Conservation (phyloP, 371 early-diverging fungal genomes). For the Conidiobolus coronatus region DNA sequence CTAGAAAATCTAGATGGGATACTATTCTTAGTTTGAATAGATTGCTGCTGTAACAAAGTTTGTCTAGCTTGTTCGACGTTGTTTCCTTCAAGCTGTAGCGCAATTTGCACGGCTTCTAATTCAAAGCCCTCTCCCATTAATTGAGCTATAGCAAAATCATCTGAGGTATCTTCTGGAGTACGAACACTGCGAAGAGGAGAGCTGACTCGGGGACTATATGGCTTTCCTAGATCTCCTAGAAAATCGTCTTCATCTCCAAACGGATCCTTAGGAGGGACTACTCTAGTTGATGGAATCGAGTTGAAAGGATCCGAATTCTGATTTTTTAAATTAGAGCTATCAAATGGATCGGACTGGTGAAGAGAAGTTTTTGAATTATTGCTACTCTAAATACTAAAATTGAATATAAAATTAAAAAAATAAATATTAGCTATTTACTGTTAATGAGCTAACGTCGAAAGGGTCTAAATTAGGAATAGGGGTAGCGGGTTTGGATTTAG, state of each 20-base stretch:
- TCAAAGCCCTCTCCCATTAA: slow-evolving; percentile 54
- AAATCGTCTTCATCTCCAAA: background rate
- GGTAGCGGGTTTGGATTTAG: no score
- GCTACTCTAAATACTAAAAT: no score
- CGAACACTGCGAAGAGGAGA: background rate
- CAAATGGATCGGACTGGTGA: no score
- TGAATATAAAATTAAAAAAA: no score
- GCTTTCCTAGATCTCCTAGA: background rate
- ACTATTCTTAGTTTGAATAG: slow-evolving; percentile 8
- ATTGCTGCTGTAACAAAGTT: slow-evolving; percentile 29
- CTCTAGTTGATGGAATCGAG: no score
- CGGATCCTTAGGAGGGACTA: background rate
- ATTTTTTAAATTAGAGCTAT: no score
- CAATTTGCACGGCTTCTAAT: slow-evolving; percentile 26
- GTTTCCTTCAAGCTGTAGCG: slow-evolving; percentile 32
- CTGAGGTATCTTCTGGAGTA: background rate
- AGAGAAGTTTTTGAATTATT: no score
- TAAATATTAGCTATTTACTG: no score
- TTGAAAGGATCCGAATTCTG: no score
- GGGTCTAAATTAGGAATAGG: no score
- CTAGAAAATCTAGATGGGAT: background rate
- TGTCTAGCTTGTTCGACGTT: slow-evolving; percentile 39
- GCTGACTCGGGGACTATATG: background rate
- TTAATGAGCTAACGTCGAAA: no score
- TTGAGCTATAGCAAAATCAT: slow-evolving; percentile 18